Conservation (phyloP, 1,284 basidiomycete species). For the Apiotrichum porosum region DNA sequence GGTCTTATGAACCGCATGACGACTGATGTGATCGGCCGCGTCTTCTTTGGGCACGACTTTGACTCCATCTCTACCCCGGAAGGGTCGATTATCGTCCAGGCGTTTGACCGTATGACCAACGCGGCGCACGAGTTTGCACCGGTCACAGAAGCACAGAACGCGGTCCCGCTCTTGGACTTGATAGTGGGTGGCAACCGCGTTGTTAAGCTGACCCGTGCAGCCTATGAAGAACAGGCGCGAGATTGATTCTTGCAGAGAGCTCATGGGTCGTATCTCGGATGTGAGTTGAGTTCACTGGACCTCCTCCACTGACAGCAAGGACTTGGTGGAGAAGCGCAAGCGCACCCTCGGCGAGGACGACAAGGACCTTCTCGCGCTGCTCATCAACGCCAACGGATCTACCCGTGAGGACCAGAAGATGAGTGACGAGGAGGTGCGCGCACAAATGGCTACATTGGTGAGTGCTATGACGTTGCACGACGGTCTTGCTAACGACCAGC, state of each 20-base stretch:
- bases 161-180: slow-evolving; percentile 1
- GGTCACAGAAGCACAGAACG: slow-evolving; percentile 4
- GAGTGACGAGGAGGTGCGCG: slow-evolving; percentile 61
- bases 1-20: slow-evolving; percentile 59
- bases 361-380: slow-evolving; percentile 6
- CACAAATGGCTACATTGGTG: slow-evolving; percentile 67
- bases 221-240: neutral
- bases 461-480: slow-evolving; percentile 52
- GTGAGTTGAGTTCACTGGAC: neutral
- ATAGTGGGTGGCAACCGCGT: neutral
- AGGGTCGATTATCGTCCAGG: neutral
- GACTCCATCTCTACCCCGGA: slow-evolving; percentile 12
- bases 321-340: neutral
- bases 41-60: slow-evolving; percentile 61
- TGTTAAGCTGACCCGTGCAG: neutral
- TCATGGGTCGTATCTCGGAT: neutral
- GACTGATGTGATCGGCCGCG: slow-evolving; percentile 62
- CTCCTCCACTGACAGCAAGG: neutral
- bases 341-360: slow-evolving; percentile 47
- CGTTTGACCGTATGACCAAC: slow-evolving; percentile 1
- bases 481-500: slow-evolving; percentile 33
- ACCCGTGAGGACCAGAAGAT: slow-evolving; percentile 54
- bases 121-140: neutral
- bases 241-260: slow-evolving; percentile 1
- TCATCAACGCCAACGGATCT: slow-evolving; percentile 57